phyloP scores from a whole-genome alignment of 78 protist genomes.

The Dictyostelium firmibasis region DNA sequence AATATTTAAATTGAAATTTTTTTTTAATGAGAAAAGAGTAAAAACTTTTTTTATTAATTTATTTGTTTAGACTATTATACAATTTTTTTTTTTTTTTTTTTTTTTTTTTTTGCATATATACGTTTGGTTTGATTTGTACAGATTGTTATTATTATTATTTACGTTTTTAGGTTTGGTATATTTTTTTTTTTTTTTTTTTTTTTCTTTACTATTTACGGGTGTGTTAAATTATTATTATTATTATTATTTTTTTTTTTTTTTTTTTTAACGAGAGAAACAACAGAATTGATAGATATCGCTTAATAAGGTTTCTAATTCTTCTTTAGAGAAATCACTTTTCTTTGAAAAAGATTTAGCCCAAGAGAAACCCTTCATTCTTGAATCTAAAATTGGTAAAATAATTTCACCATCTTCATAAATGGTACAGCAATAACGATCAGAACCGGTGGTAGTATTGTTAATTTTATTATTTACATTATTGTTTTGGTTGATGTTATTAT shows the following conservation, averaged over 20 bases:
- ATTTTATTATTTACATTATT: background rate
- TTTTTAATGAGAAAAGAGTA: no score
- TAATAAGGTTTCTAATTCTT: slow-evolving; percentile 45
- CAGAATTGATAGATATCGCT: slow-evolving; percentile 35
- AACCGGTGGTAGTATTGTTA: background rate
- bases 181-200: no score
- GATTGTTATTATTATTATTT: no score
- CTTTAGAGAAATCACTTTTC: slow-evolving; percentile 53
- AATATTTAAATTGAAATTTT: no score
- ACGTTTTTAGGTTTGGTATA: no score
- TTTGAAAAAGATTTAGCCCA: slow-evolving; percentile 67
- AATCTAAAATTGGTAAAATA: slow-evolving; percentile 11
- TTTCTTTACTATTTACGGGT: background rate
- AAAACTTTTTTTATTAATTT: no score
- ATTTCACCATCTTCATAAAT: slow-evolving; percentile 66
- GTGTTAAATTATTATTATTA: no score
- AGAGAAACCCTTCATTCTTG: slow-evolving; percentile 41
- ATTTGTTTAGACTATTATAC: no score
- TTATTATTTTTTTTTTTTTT: background rate
- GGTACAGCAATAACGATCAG: slow-evolving; percentile 64
- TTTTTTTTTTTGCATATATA: no score
- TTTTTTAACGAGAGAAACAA: slow-evolving; percentile 1
- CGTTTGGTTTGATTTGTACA: no score
- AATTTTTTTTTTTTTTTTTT: no score
- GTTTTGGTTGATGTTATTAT: background rate